These are phyloP conservation scores for Fusarium pseudonygamai DNA, from an alignment of 2,329 filamentous ascomycete species.

Conservation along the genomic window DNA sequence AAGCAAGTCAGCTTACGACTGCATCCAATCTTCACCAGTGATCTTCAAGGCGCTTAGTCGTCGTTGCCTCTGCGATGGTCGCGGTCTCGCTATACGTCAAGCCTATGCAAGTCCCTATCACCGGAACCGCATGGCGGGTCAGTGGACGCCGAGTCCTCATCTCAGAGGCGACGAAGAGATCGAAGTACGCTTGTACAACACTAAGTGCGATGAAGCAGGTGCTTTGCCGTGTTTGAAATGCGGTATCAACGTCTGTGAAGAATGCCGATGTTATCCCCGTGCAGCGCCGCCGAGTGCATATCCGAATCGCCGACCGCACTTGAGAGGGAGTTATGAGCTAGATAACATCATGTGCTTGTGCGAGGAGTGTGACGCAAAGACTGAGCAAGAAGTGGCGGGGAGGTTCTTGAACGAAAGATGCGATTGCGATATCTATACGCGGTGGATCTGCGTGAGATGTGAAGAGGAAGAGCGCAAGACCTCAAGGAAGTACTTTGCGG, in stretches of 20 bases:
- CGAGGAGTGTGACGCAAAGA: neutral
- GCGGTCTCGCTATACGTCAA: constrained; percentile 15
- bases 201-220: constrained; percentile 17
- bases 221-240: constrained; percentile 27
- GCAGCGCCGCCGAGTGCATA: neutral
- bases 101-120: neutral
- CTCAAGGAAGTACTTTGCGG: neutral
- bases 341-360: constrained; percentile 27
- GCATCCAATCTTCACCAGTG: neutral
- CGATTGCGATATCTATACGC: constrained; percentile 22
- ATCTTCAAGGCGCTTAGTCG: constrained; percentile 13
- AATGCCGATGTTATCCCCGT: constrained; percentile 29
- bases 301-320: constrained; percentile 16
- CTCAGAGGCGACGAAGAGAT: constrained; percentile 8
- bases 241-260: constrained; percentile 32
- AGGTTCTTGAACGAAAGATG: constrained; percentile 13
- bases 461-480: neutral
- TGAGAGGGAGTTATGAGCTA: neutral
- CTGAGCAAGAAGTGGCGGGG: neutral
- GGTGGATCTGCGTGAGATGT: constrained; percentile 24
- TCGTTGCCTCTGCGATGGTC: constrained; percentile 27
- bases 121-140: neutral
- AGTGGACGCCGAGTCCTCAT: neutral
- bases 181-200: constrained; percentile 18
- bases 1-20: neutral